phyloP scores from a whole-genome alignment of 495 filamentous ascomycete species.

The Penicillium waksmanii region DNA sequence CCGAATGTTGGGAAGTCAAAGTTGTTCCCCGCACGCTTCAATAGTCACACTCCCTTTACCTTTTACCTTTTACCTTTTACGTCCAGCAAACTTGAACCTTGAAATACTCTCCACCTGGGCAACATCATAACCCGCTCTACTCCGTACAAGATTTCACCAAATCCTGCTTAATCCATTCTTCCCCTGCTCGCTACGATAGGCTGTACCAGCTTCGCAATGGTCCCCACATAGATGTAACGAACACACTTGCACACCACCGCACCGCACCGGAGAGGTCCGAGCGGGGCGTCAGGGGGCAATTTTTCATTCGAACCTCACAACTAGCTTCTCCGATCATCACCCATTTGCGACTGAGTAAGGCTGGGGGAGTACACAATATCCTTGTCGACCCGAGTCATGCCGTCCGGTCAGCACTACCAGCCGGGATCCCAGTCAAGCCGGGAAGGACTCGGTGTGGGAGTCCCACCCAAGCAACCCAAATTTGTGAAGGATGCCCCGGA shows the following conservation, averaged over 20 bases:
- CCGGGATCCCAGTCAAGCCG: slow-evolving; percentile 7
- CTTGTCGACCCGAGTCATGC: slow-evolving; percentile 7
- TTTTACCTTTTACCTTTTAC: too few relatives aligned
- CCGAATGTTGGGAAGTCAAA: too few relatives aligned
- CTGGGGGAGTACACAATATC: background rate
- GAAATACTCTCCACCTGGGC: too few relatives aligned
- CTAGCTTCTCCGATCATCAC: slow-evolving; percentile 5
- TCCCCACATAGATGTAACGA: slow-evolving; percentile 7
- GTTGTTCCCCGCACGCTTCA: too few relatives aligned
- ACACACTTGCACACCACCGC: background rate
- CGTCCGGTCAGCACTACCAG: slow-evolving; percentile 7
- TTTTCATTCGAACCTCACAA: slow-evolving; percentile 4
- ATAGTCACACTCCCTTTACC: too few relatives aligned
- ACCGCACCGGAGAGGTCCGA: slow-evolving; percentile 9
- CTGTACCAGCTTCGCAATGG: background rate
- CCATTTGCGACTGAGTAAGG: background rate
- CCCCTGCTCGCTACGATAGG: background rate
- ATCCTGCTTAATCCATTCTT: background rate
- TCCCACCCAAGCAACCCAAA: slow-evolving; percentile 9
- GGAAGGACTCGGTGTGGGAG: background rate
- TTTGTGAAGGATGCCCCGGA: slow-evolving; percentile 4
- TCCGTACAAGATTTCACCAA: too few relatives aligned
- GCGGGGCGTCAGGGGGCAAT: slow-evolving; percentile 14
- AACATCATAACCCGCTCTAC: too few relatives aligned
- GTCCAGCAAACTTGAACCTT: too few relatives aligned